Conservation (phyloP, 169 alveolate genomes). For the Theileria equi region DNA sequence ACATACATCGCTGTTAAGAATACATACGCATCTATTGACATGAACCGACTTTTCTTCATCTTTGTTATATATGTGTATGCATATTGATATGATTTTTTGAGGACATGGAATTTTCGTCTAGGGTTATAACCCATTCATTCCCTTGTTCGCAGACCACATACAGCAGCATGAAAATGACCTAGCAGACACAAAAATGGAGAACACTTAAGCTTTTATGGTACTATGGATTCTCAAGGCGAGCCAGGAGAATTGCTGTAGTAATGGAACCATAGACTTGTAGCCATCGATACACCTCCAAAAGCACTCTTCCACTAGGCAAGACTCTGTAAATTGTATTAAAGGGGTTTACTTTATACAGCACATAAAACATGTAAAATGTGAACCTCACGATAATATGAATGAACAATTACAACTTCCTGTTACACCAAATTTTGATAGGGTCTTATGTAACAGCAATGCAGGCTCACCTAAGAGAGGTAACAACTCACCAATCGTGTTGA, state of each 20-base stretch:
- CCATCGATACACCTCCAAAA: constrained; percentile 62
- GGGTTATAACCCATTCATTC: too few species aligned
- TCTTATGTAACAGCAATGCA: constrained; percentile 26
- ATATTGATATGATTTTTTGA: too few species aligned
- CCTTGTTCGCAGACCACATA: too few species aligned
- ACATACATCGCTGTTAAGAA: background rate
- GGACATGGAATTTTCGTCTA: too few species aligned
- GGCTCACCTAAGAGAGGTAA: constrained; percentile 28
- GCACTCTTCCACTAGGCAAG: constrained; percentile 51
- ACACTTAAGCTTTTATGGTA: constrained; percentile 5
- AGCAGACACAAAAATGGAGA: background rate
- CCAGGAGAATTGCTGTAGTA: constrained; percentile 68
- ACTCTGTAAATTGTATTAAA: constrained; percentile 26
- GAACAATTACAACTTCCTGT: constrained; percentile 40
- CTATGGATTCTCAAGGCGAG: constrained; percentile 67
- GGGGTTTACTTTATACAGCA: background rate
- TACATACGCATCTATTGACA: constrained; percentile 40
- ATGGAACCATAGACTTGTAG: constrained; percentile 70
- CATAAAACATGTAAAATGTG: background rate
- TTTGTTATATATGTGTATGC: background rate
- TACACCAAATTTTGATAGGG: constrained; percentile 26
- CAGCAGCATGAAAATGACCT: too few species aligned
- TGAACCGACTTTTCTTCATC: constrained; percentile 10
- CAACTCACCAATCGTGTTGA: constrained; percentile 61
- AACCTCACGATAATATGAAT: constrained; percentile 26